These are phyloP conservation scores for Aspergillus vadensis DNA, from an alignment of 2,329 filamentous ascomycete genomes.

Conservation along the genomic window DNA sequence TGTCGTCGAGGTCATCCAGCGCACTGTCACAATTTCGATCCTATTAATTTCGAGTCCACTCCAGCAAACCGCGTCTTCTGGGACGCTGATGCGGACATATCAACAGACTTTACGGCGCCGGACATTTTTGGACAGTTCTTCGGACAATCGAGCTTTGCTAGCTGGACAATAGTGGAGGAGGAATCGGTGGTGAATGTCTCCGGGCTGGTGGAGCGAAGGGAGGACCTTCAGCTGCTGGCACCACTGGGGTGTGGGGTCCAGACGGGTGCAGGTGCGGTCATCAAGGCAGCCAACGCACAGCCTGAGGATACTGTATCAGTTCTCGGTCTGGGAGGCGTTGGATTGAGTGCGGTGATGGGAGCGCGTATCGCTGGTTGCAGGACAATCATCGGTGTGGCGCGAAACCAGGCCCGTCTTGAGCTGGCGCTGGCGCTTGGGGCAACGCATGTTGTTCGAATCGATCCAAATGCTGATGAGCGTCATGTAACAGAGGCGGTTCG, in stretches of 20 bases:
- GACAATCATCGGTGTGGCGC: constrained; percentile 47
- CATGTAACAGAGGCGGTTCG: constrained; percentile 40
- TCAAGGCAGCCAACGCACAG: constrained; percentile 3
- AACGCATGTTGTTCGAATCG: constrained; percentile 37
- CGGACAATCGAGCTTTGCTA: constrained; percentile 51
- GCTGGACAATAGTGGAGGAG: constrained; percentile 42
- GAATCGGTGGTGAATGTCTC: constrained; percentile 48
- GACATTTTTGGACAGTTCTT: constrained; percentile 49
- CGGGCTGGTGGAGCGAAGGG: constrained; percentile 34
- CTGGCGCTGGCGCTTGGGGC: constrained; percentile 46
- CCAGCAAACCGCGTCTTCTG: constrained; percentile 13
- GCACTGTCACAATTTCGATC: constrained; percentile 53
- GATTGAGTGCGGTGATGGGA: constrained; percentile 52
- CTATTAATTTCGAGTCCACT: constrained; percentile 46
- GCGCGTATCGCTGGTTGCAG: constrained; percentile 47
- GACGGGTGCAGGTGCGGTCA: constrained; percentile 11
- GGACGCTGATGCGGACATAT: not conserved
- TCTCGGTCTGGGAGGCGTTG: constrained; percentile 51
- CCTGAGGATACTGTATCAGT: constrained; percentile 22
- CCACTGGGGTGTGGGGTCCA: constrained; percentile 9
- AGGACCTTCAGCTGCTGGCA: constrained; percentile 36
- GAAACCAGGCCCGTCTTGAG: constrained; percentile 38
- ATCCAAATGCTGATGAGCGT: constrained; percentile 28
- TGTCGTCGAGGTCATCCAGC: constrained; percentile 51
- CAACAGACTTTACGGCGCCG: constrained; percentile 15